phyloP scores from a whole-genome alignment of 768 basidiomycete genomes.

The Hypsizygus marmoreus region DNA sequence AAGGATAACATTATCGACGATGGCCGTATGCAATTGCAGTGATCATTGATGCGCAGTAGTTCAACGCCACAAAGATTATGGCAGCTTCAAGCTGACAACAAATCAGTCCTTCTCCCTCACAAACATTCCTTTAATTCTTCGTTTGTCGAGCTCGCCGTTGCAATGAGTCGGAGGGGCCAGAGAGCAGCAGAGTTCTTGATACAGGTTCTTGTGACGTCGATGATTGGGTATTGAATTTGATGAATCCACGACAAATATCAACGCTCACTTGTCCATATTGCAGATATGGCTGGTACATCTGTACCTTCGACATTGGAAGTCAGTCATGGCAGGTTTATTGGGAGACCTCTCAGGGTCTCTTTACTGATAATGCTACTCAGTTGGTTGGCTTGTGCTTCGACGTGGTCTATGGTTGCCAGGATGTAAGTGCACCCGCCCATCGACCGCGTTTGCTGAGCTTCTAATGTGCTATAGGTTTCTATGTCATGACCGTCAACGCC shows the following conservation, averaged over 20 bases:
- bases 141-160: not conserved
- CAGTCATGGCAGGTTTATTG: constrained; percentile 2
- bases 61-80: too few relatives aligned
- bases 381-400: constrained; percentile 31
- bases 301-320: constrained; percentile 34
- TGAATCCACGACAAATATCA: not conserved
- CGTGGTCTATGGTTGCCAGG: constrained; percentile 21
- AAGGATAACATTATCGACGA: constrained; percentile 33
- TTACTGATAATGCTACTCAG: constrained; percentile 16
- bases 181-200: constrained; percentile 17
- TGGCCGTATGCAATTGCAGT: not conserved
- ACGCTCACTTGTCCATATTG: not conserved
- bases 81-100: too few relatives aligned
- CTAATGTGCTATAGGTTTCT: constrained; percentile 25
- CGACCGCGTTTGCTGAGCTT: not conserved
- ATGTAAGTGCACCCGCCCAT: constrained; percentile 16
- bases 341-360: not conserved
- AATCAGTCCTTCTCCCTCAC: too few relatives aligned
- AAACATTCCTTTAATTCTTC: too few relatives aligned
- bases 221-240: constrained; percentile 25
- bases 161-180: constrained; percentile 10
- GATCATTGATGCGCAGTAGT: not conserved
- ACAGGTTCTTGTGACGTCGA: constrained; percentile 23
- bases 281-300: constrained; percentile 37
- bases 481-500: constrained; percentile 28